phyloP scores from a whole-genome alignment of 257 asterid genomes.

The Orobanche coerulescens region DNA sequence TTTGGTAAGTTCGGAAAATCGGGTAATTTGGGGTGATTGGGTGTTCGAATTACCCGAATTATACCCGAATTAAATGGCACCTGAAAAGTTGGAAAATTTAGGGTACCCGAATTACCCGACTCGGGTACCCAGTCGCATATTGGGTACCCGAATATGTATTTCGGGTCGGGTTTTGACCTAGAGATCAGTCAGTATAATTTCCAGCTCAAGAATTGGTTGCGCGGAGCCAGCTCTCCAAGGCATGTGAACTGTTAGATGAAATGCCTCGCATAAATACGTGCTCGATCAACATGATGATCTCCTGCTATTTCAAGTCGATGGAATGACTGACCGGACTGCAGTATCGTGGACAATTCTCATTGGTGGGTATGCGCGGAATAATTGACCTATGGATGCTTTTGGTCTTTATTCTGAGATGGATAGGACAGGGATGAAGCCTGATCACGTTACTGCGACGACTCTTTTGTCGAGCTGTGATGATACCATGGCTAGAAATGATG shows the following conservation, averaged over 20 bases:
- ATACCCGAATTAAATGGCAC: too few relatives aligned
- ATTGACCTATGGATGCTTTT: slow-evolving; percentile 51
- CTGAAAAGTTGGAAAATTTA: too few relatives aligned
- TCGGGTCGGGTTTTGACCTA: slow-evolving; percentile 57
- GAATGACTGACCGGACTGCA: slow-evolving; percentile 42
- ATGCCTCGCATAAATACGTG: slow-evolving; percentile 60
- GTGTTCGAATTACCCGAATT: too few relatives aligned
- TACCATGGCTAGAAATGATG: slow-evolving; percentile 28
- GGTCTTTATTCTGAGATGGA: slow-evolving; percentile 52
- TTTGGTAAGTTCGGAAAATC: too few relatives aligned
- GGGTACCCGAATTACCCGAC: too few relatives aligned
- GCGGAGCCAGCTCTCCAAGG: slow-evolving; percentile 27
- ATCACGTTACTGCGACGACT: slow-evolving; percentile 58
- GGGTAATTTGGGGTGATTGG: too few relatives aligned
- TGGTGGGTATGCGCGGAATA: slow-evolving; percentile 55
- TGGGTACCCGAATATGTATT: too few relatives aligned
- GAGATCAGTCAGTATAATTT: slow-evolving; percentile 43
- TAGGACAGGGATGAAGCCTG: slow-evolving; percentile 52
- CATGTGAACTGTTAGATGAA: slow-evolving; percentile 50
- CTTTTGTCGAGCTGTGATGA: slow-evolving; percentile 62
- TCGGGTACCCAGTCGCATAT: too few relatives aligned
- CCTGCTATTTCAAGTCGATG: slow-evolving; percentile 53
- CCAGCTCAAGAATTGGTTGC: slow-evolving; percentile 35
- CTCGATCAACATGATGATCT: slow-evolving; percentile 61
- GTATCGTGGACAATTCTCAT: slow-evolving; percentile 80